Base-by-base conservation (phyloP, 2,329 filamentous ascomycete species). In the Colletotrichum endophyticum region DNA sequence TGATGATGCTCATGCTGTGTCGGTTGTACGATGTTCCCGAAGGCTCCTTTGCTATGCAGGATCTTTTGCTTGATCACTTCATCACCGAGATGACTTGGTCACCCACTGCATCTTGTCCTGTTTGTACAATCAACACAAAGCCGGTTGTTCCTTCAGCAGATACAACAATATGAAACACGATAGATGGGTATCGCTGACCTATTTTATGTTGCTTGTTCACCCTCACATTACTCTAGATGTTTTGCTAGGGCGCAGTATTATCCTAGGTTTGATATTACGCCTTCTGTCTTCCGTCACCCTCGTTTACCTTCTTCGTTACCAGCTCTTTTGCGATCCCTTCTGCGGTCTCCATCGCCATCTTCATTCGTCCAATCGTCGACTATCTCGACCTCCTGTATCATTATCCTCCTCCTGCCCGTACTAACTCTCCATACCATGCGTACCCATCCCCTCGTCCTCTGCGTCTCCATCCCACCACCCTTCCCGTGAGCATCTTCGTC, bases 1-100 rank as follows among this genome's bases (percentile, higher is more conserved):
- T 5, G 0, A 1, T 49, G 11, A 0, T 22, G 5, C 4, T 49
- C 9, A n/a, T 49, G 5, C 0, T n/a, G 3, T n/a, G 9, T 4
- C 3, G 19, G 19, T 1, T 49, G 9, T 6, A 5, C 3, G 5
- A 49, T 12, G 9, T 49, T n/a, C 11, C 1, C 0, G 0, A 49
- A 6, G 39, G 9, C 9, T 12, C 12, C 1, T 2, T 49, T n/a
- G 9, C 9, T 0, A 9, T 6, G 19, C 19, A n/a, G 16, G 8
- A 16, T 4, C 6, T 19, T n/a, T 4, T 4, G 39, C 9, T 49
- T n/a, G 9, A 5, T n/a, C 9, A 5, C 39, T n/a, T 12, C 9
- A 6, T 49, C 16, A 4, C 9, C 39, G 39, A 44, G 5, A 6
- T 11, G 16, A 27, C 2, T 6, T 0, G 5, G 19, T 22, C 44